phyloP scores from a whole-genome alignment of 228 moss, liverwort and hornwort genomes.

The Sphagnum fallax region DNA sequence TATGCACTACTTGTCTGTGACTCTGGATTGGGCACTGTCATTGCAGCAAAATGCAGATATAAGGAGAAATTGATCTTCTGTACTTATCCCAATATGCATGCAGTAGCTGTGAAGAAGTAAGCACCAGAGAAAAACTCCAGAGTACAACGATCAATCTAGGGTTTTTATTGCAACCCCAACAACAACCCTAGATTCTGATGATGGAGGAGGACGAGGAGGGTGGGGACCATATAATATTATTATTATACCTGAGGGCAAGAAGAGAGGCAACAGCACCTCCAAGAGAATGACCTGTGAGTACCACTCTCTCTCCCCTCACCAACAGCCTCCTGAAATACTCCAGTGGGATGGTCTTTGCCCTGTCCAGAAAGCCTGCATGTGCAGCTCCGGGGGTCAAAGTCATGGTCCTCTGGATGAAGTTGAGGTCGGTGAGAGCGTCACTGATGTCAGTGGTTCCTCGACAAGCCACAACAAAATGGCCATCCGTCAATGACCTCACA shows the following conservation, averaged over 20 bases:
- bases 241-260: constrained; percentile 48
- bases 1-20: too few species aligned
- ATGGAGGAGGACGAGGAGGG: too few species aligned
- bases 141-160: too few species aligned
- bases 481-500: constrained; percentile 57
- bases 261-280: constrained; percentile 92
- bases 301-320: constrained; percentile 72
- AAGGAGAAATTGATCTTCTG: too few species aligned
- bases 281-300: constrained; percentile 81
- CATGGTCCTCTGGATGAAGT: constrained; percentile 92
- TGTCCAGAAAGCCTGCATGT: constrained; percentile 83
- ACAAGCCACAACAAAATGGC: constrained; percentile 85
- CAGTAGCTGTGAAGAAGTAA: too few species aligned
- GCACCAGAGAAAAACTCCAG: too few species aligned
- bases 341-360: constrained; percentile 82
- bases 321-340: constrained; percentile 83
- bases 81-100: too few species aligned
- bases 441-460: constrained; percentile 79
- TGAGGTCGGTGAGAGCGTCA: constrained; percentile 75
- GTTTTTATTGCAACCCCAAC: too few species aligned
- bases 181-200: too few species aligned
- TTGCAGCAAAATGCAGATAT: too few species aligned
- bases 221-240: too few species aligned
- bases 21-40: too few species aligned
- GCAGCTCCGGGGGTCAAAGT: constrained; percentile 77